phyloP scores from a whole-genome alignment of 768 basidiomycete species.

The Pleurotus cornucopiae region DNA sequence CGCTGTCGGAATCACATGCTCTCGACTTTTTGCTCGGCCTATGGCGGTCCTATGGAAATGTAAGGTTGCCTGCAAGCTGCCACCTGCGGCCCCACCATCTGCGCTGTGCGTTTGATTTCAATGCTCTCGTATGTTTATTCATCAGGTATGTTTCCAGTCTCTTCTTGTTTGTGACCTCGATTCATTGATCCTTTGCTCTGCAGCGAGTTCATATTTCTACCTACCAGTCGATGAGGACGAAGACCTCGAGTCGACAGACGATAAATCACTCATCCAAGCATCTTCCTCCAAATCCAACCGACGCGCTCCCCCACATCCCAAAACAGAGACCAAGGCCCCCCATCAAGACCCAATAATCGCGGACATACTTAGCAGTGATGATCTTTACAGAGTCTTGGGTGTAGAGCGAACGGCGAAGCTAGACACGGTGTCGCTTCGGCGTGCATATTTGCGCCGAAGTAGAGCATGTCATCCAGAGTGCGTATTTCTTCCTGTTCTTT shows the following conservation, averaged over 20 bases:
- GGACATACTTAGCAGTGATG: constrained; percentile 51
- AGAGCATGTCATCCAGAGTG: constrained; percentile 85
- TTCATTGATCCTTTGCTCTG: not conserved
- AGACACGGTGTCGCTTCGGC: constrained; percentile 61
- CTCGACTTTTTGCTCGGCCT: no score
- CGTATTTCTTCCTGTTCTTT: constrained; percentile 23
- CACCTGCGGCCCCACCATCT: not conserved
- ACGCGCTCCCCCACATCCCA: constrained; percentile 4
- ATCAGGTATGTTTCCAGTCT: not conserved
- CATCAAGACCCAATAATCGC: constrained; percentile 33
- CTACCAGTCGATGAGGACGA: constrained; percentile 59
- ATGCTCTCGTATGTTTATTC: constrained; percentile 1
- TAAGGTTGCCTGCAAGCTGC: no score
- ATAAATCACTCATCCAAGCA: constrained; percentile 43
- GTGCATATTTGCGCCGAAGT: constrained; percentile 75
- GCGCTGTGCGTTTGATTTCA: not conserved
- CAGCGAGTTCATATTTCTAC: constrained; percentile 62
- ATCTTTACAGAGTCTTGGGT: constrained; percentile 75
- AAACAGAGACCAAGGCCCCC: not conserved
- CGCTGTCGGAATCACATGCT: no score
- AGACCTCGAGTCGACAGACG: constrained; percentile 39
- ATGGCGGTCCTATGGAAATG: no score
- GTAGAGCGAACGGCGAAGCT: constrained; percentile 42
- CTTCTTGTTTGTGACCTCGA: not conserved
- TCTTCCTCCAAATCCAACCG: constrained; percentile 19